Evolutionary conservation across 2,329 filamentous ascomycete genomes (phyloP).

Genomic region (Chaetomium globosum): DNA sequence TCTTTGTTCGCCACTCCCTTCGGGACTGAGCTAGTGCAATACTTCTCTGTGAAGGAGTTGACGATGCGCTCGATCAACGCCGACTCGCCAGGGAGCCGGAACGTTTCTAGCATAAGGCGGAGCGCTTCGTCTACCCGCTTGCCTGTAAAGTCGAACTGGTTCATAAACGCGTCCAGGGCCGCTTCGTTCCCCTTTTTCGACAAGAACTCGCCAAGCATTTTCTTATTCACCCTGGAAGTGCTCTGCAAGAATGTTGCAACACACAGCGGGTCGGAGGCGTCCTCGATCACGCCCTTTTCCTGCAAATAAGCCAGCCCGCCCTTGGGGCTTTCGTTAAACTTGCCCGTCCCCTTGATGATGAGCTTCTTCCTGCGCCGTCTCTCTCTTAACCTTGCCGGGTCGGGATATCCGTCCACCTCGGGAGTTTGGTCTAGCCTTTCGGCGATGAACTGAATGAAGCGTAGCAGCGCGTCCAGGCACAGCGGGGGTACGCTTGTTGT

Average conservation of each 20-base stretch:
- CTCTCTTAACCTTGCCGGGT: slow-evolving; percentile 65
- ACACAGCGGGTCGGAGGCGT: slow-evolving; percentile 71
- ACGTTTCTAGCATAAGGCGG: slow-evolving; percentile 82
- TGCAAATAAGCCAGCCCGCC: slow-evolving; percentile 83
- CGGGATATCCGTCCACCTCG: slow-evolving; percentile 65
- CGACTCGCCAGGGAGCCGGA: slow-evolving; percentile 91
- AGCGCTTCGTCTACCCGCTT: slow-evolving; percentile 90
- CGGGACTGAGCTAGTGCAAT: slow-evolving; percentile 69
- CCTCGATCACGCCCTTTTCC: slow-evolving; percentile 80
- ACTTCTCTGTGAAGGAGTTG: slow-evolving; percentile 82
- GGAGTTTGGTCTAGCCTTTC: slow-evolving; percentile 78
- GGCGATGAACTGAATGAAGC: slow-evolving; percentile 88
- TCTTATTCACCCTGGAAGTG: slow-evolving; percentile 87
- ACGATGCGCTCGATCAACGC: slow-evolving; percentile 91
- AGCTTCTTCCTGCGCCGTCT: slow-evolving; percentile 80
- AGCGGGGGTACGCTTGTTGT: slow-evolving; percentile 96
- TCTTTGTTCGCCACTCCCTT: slow-evolving; percentile 82
- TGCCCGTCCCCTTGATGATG: slow-evolving; percentile 82
- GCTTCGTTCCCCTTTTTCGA: slow-evolving; percentile 87
- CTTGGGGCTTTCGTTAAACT: slow-evolving; percentile 96
- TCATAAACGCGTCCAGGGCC: slow-evolving; percentile 82
- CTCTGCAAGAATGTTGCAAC: slow-evolving; percentile 87
- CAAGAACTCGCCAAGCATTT: slow-evolving; percentile 85
- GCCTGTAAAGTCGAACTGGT: slow-evolving; percentile 82
- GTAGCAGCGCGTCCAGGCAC: slow-evolving; percentile 86